These are phyloP conservation scores for Yamadazyma friedrichii DNA, from an alignment of 1,139 yeast genomes.

Conservation along the genomic window DNA sequence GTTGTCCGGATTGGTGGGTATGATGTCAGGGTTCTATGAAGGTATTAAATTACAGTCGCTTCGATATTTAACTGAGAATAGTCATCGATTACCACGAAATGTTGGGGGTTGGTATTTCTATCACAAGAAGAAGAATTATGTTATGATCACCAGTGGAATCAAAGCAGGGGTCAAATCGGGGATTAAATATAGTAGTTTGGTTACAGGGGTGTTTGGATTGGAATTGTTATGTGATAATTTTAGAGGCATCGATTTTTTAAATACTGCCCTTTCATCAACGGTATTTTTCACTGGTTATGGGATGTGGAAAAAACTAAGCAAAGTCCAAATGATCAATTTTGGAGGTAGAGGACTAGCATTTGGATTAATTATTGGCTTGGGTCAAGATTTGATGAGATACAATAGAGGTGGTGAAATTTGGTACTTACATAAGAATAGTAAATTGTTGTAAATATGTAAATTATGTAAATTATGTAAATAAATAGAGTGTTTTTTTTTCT, in stretches of 20 bases:
- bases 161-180: constrained; percentile 44
- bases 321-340: constrained; percentile 47
- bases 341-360: constrained; percentile 53
- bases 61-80: constrained; percentile 73
- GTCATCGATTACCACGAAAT: constrained; percentile 74
- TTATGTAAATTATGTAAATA: constrained; percentile 1
- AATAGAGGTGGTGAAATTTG: constrained; percentile 62
- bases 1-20: constrained; percentile 55
- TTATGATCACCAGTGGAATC: constrained; percentile 58
- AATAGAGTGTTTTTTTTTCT: constrained; percentile 1
- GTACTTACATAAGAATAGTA: constrained; percentile 32
- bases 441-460: constrained; percentile 4
- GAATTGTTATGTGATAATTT: constrained; percentile 61
- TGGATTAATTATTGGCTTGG: constrained; percentile 60
- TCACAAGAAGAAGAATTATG: constrained; percentile 81
- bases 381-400: constrained; percentile 63
- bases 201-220: constrained; percentile 53
- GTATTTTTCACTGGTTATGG: constrained; percentile 55
- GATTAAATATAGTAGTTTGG: constrained; percentile 44
- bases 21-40: constrained; percentile 58
- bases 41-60: constrained; percentile 60
- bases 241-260: constrained; percentile 57
- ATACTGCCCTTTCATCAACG: constrained; percentile 55
- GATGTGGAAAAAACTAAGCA: constrained; percentile 39
- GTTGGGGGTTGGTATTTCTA: constrained; percentile 90